These are phyloP conservation scores for Pseudotulostoma volvatum DNA, from an alignment of 495 filamentous ascomycete species.

Conservation along the genomic window DNA sequence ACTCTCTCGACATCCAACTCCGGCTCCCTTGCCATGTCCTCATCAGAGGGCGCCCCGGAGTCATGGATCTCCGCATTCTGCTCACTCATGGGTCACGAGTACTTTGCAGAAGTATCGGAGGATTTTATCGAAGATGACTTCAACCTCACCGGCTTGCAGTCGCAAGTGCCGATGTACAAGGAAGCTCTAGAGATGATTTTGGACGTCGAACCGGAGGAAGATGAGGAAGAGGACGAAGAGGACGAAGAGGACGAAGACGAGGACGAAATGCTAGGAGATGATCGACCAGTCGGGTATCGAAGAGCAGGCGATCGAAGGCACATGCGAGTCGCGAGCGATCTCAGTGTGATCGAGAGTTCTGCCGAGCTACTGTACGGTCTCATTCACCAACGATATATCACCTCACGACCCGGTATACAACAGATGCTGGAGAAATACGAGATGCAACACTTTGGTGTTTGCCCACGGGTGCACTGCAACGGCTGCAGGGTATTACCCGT, in stretches of 20 bases:
- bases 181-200: conserved; percentile 96
- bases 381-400: conserved; percentile 97
- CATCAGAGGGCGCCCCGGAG: conserved; percentile 73
- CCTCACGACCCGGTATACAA: conserved; percentile 89
- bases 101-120: conserved; percentile 96
- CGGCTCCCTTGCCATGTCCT: conserved; percentile 38
- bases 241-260: conserved; percentile 62
- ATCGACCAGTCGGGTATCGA: conserved; percentile 40
- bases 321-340: conserved; percentile 72
- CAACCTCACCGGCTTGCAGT: conserved; percentile 88
- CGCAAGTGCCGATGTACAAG: conserved; percentile 97
- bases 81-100: conserved; percentile 87
- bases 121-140: conserved; percentile 99
- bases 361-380: conserved; percentile 95
- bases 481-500: conserved; percentile 80
- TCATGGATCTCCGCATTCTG: conserved; percentile 98
- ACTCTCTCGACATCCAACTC: conserved; percentile 26
- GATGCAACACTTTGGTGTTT: conserved; percentile 82
- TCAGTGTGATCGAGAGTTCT: conserved; percentile 88
- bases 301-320: conserved; percentile 55
- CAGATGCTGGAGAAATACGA: conserved; percentile 99
- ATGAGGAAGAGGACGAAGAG: conserved; percentile 57
- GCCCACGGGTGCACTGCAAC: conserved; percentile 78
- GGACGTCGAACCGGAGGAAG: conserved; percentile 89
- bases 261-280: conserved; percentile 54